Evolutionary conservation across 768 basidiomycete species (phyloP).

Genomic region (Phanerochaete sordida): DNA sequence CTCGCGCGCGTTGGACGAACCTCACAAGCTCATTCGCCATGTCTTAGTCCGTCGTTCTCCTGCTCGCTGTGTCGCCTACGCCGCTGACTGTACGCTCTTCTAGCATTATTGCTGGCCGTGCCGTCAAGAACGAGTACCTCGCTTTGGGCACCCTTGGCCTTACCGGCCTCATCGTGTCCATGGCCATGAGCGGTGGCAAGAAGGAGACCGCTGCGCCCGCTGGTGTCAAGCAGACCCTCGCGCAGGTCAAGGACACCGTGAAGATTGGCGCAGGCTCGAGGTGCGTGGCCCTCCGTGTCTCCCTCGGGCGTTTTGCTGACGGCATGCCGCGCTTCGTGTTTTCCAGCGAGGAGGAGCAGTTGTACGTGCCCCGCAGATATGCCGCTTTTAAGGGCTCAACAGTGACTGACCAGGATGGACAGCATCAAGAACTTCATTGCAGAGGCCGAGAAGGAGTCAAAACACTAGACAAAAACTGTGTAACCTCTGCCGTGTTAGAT

Average conservation of each 20-base stretch:
- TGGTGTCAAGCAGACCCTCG: conserved; percentile 27
- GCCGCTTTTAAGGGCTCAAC: conserved; percentile 23
- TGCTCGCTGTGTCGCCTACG: not conserved
- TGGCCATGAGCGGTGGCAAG: conserved; percentile 55
- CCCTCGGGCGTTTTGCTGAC: not conserved
- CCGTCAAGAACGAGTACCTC: conserved; percentile 79
- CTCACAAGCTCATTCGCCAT: conserved; percentile 28
- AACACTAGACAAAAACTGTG: conserved; percentile 35
- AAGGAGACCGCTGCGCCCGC: conserved; percentile 32
- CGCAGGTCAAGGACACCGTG: conserved; percentile 61
- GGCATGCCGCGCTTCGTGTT: not conserved
- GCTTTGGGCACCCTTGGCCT: conserved; percentile 62
- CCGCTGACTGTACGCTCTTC: not conserved
- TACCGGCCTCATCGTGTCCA: conserved; percentile 51
- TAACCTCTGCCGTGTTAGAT: not conserved
- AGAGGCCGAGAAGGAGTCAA: conserved; percentile 78
- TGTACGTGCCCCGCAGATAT: conserved; percentile 48
- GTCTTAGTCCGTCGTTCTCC: conserved; percentile 38
- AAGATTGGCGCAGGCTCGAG: conserved; percentile 64
- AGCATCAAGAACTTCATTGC: conserved; percentile 80
- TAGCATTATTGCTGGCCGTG: conserved; percentile 77
- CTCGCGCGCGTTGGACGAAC: not conserved
- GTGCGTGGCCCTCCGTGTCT: conserved; percentile 38
- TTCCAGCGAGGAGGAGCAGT: conserved; percentile 76
- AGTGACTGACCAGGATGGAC: conserved; percentile 45